Evolutionary conservation across 2,329 filamentous ascomycete genomes (phyloP).

Genomic region (Plenodomus biglobosus): DNA sequence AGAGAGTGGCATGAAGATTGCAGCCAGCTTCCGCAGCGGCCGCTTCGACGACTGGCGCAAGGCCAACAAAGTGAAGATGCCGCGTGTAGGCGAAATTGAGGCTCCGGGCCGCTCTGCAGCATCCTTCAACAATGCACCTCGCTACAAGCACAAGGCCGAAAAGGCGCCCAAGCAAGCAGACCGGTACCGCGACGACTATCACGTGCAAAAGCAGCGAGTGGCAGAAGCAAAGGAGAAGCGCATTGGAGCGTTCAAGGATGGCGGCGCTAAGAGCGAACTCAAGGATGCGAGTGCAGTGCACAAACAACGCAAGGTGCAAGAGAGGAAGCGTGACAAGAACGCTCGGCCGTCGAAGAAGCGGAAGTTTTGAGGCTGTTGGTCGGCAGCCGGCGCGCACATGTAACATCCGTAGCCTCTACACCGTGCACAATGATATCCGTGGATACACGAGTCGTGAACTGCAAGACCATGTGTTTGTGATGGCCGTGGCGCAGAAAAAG

Average conservation of each 20-base stretch:
- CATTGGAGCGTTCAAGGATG: conserved; percentile 71
- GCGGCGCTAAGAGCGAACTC: conserved; percentile 73
- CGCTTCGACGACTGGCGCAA: conserved; percentile 92
- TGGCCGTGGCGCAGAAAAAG: not conserved
- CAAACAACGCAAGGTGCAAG: conserved; percentile 75
- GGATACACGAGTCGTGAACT: not conserved
- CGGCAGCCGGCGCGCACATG: conserved; percentile 10
- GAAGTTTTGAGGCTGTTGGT: conserved; percentile 38
- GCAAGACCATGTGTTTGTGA: conserved; percentile 5
- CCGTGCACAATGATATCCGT: not conserved
- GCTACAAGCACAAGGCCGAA: conserved; percentile 84
- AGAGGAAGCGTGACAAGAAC: conserved; percentile 83
- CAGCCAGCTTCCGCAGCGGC: conserved; percentile 87
- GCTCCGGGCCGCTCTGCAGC: conserved; percentile 31
- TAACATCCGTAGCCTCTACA: not conserved
- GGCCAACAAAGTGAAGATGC: conserved; percentile 78
- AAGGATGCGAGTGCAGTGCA: conserved; percentile 81
- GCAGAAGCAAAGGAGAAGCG: conserved; percentile 84
- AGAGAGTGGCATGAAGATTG: conserved; percentile 94
- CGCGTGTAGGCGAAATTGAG: conserved; percentile 81
- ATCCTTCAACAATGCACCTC: conserved; percentile 46
- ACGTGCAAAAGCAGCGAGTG: conserved; percentile 86
- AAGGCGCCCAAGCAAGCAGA: conserved; percentile 91
- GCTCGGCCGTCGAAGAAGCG: conserved; percentile 72
- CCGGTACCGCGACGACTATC: conserved; percentile 86